These are phyloP conservation scores for Leptographium flavum DNA, from an alignment of 2,329 filamentous ascomycete genomes.

Conservation along the genomic window DNA sequence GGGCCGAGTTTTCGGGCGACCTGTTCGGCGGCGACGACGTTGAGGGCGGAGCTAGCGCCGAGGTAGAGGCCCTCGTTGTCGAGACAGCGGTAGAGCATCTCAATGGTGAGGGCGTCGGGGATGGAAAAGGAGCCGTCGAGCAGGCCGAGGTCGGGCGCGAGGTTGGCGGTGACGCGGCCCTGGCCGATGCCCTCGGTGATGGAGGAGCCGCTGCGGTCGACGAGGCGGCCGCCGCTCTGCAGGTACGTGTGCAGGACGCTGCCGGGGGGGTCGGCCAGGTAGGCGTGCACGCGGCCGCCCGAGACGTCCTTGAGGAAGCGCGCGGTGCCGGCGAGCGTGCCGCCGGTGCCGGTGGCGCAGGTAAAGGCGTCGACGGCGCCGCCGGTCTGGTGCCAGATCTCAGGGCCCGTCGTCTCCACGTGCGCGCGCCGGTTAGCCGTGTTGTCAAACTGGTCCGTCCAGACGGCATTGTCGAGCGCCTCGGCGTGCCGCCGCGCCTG, in stretches of 20 bases:
- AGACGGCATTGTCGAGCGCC: constrained; percentile 71
- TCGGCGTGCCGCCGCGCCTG: constrained; percentile 88
- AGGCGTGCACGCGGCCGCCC: constrained; percentile 66
- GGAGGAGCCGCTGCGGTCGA: constrained; percentile 68
- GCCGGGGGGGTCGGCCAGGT: constrained; percentile 86
- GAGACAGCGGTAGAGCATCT: constrained; percentile 93
- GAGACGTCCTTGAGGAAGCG: constrained; percentile 77
- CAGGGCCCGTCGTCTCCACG: constrained; percentile 90
- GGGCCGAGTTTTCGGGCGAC: constrained; percentile 80
- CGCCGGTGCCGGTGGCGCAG: constrained; percentile 84
- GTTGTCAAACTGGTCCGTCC: constrained; percentile 99
- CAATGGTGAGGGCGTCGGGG: constrained; percentile 84
- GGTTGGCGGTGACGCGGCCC: constrained; percentile 89
- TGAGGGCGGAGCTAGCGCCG: constrained; percentile 83
- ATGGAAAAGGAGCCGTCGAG: constrained; percentile 77
- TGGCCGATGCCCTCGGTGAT: constrained; percentile 98
- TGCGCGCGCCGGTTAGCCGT: constrained; percentile 85
- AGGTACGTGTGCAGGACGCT: constrained; percentile 90
- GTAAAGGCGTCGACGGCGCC: constrained; percentile 89
- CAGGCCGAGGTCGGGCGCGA: constrained; percentile 69
- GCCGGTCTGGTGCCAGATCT: constrained; percentile 87
- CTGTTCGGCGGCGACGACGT: constrained; percentile 90
- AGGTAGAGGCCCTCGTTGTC: constrained; percentile 94
- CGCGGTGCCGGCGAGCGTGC: constrained; percentile 80
- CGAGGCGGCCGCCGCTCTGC: constrained; percentile 64